Evolutionary conservation across 1,139 yeast species (phyloP).

Genomic region (Torulaspora pretoriensis): DNA sequence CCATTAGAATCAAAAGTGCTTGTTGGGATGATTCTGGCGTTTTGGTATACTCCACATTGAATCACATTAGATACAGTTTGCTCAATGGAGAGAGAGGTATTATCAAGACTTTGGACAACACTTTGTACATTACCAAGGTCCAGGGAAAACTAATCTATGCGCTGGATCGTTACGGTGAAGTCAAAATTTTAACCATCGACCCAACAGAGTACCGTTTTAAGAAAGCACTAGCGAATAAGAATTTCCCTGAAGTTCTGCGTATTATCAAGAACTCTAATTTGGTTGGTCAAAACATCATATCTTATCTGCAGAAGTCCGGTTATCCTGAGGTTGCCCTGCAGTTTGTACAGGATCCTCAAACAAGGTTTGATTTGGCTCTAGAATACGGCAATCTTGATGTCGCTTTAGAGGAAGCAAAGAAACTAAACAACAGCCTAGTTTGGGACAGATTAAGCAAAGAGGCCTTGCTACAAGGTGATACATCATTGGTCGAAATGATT

Average conservation of each 20-base stretch:
- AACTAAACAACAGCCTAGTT: constrained; percentile 58
- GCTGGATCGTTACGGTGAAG: constrained; percentile 80
- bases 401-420: constrained; percentile 86
- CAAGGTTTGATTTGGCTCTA: constrained; percentile 90
- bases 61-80: constrained; percentile 90
- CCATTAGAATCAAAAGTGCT: constrained; percentile 94
- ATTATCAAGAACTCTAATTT: constrained; percentile 83
- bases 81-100: constrained; percentile 94
- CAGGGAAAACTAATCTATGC: constrained; percentile 70
- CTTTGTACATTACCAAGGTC: constrained; percentile 78
- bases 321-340: constrained; percentile 93
- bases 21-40: constrained; percentile 97
- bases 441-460: constrained; percentile 86
- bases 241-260: constrained; percentile 87
- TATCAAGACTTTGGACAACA: constrained; percentile 84
- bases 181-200: constrained; percentile 74
- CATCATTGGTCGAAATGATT: constrained; percentile 77
- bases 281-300: constrained; percentile 96
- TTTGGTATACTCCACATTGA: constrained; percentile 85
- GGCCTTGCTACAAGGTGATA: constrained; percentile 86
- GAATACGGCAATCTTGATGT: constrained; percentile 86
- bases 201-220: constrained; percentile 98
- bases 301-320: constrained; percentile 91
- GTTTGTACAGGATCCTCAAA: constrained; percentile 94
- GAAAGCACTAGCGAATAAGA: constrained; percentile 82